Base-by-base conservation (phyloP, 2,329 filamentous ascomycete genomes). In the Leptosphaerulina australis region DNA sequence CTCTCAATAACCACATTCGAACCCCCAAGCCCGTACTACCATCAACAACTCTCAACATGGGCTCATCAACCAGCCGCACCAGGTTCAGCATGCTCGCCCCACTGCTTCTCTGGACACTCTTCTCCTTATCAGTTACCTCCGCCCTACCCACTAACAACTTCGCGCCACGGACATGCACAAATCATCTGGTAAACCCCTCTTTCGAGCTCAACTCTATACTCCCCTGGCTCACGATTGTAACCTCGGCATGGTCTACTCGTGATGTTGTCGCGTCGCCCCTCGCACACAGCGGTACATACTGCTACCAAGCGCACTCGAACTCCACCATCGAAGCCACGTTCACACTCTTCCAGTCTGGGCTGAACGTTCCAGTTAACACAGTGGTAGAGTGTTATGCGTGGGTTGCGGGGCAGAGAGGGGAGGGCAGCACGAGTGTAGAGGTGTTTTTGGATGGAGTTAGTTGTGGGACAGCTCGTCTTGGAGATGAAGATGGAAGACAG, bases 151-250 rank as follows among this genome's bases (percentile, higher is more conserved):
- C 18, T 17, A 6, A n/a, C 29, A 6, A n/a, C 29, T n/a, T n/a
- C 31, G 15, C 10, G 15, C 26, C 28, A 4, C 39, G 33, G 12
- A 15, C 38, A 1, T 50, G 47, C 35, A 24, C 17, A 7, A 50
- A 50, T 35, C 15, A 33, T 20, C 40, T 50, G 24, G 4, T 1
- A 11, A 50, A 50, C 22, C 47, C 47, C 3, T 50, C 47, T 14
- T 50, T 50, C 29, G 47, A 50, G 4, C 22, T 40, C 22, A 29
- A 29, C 29, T 8, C 12, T 28, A 18, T 45, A 12, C 11, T 5
- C 20, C 48, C 48, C 5, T 50, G 40, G 40, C 48, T 51, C 20
- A 30, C 43, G 2, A 46, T 51, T 21, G 36, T 41, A 17, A n/a
- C 22, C 5, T 45, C 41, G 2, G 29, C 48, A 12, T 46, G 48